phyloP scores from a whole-genome alignment of 2,329 filamentous ascomycete species.

The Rhynchosporium secalis region DNA sequence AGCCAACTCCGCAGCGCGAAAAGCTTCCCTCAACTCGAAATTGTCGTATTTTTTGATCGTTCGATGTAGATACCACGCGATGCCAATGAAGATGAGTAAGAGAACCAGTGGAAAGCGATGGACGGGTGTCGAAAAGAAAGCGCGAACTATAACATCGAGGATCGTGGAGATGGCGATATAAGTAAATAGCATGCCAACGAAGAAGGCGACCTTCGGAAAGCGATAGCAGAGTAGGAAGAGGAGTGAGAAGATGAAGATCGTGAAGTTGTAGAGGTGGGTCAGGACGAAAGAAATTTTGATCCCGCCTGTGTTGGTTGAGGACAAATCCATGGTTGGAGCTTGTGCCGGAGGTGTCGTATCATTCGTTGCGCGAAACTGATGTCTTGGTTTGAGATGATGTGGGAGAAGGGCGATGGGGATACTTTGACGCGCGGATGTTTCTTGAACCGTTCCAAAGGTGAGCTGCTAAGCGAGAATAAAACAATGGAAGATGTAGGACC shows the following conservation, averaged over 20 bases:
- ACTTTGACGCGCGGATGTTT: background rate
- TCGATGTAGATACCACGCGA: constrained; percentile 1
- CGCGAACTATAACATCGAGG: background rate
- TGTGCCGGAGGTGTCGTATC: background rate
- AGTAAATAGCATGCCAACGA: background rate
- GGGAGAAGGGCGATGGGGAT: background rate
- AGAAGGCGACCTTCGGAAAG: background rate
- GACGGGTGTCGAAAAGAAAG: constrained; percentile 1
- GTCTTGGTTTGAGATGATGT: background rate
- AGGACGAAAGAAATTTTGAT: background rate
- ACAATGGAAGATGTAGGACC: background rate
- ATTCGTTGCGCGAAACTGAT: background rate
- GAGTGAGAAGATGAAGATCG: background rate
- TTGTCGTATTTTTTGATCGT: background rate
- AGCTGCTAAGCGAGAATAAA: constrained; percentile 6
- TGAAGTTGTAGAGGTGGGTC: background rate
- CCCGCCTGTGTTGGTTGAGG: background rate
- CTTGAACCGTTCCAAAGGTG: background rate
- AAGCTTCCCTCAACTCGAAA: background rate
- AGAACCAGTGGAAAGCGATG: background rate
- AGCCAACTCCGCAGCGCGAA: background rate
- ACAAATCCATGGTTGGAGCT: background rate
- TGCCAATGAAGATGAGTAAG: background rate
- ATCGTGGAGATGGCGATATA: background rate
- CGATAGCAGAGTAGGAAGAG: background rate